Conservation (phyloP, 1,139 yeast species). For the Maudiozyma humilis region DNA sequence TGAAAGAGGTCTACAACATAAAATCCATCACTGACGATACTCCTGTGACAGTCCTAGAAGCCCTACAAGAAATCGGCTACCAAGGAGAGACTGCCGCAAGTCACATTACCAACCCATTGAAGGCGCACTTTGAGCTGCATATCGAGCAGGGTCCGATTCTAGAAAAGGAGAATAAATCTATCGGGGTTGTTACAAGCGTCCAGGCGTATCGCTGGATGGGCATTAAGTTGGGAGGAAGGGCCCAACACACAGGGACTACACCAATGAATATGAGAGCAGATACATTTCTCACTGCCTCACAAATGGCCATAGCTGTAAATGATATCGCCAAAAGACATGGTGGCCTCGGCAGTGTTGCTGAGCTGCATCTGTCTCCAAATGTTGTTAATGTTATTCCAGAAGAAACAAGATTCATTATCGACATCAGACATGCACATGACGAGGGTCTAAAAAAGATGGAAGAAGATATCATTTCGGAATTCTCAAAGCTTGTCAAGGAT, state of each 20-base stretch:
- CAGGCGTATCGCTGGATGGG: slow-evolving; percentile 1
- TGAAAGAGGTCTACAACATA: background rate
- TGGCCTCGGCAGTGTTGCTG: background rate
- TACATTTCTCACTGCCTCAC: background rate
- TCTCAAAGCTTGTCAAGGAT: background rate
- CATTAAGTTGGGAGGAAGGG: background rate
- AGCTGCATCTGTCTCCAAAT: background rate
- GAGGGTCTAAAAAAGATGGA: background rate
- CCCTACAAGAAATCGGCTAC: background rate
- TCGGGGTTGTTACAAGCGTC: background rate
- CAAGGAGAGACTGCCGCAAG: background rate
- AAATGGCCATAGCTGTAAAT: background rate
- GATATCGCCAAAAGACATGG: background rate
- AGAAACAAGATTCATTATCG: background rate
- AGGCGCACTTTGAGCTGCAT: background rate
- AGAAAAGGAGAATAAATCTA: background rate
- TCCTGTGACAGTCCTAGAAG: background rate
- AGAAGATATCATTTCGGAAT: background rate
- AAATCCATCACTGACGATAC: background rate
- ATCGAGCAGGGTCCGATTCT: background rate
- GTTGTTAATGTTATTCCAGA: background rate
- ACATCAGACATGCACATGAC: background rate
- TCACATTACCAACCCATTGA: background rate
- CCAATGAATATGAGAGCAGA: background rate
- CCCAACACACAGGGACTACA: background rate